Conservation (phyloP, 495 filamentous ascomycete species). For the Chaetomium fimeti region DNA sequence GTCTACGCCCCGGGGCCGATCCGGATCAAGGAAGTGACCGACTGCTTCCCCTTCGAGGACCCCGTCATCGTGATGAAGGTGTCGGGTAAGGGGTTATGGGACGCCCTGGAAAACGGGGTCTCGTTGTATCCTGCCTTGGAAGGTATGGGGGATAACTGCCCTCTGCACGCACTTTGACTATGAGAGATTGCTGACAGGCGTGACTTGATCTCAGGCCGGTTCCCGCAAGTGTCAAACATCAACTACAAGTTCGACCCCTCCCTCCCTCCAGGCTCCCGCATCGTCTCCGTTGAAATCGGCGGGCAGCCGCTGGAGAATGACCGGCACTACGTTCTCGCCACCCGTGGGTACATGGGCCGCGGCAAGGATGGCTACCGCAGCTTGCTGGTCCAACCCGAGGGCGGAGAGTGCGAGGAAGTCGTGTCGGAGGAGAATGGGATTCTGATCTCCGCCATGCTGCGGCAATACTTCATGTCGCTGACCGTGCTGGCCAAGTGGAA, state of each 20-base stretch:
- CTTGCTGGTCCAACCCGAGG: conserved; percentile 65
- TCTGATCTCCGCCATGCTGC: conserved; percentile 75
- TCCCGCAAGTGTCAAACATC: conserved; percentile 82
- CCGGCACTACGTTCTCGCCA: conserved; percentile 65
- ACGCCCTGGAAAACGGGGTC: conserved; percentile 80
- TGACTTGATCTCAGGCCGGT: conserved; percentile 45
- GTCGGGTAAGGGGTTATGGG: conserved; percentile 62
- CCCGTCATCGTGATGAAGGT: conserved; percentile 76
- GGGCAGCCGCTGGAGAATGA: conserved; percentile 58
- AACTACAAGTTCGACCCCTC: conserved; percentile 64
- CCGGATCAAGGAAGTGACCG: conserved; percentile 69
- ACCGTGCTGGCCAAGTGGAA: conserved; percentile 76
- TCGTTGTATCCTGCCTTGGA: conserved; percentile 78
- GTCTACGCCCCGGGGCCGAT: conserved; percentile 80
- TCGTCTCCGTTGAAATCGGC: conserved; percentile 60
- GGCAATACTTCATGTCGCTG: conserved; percentile 84
- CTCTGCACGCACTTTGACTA: no score
- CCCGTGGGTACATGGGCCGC: conserved; percentile 79
- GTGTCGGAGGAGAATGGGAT: conserved; percentile 84
- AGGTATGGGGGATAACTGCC: conserved; percentile 42
- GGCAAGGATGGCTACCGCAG: conserved; percentile 81
- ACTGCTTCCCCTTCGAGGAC: conserved; percentile 90
- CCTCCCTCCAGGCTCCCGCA: conserved; percentile 57
- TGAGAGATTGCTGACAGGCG: neutral
- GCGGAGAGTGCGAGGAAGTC: conserved; percentile 70